Evolutionary conservation across 129 eudicot species (phyloP), one percentile per base, ranked within the genome.

Genomic region (Smallanthus sonchifolius): DNA sequence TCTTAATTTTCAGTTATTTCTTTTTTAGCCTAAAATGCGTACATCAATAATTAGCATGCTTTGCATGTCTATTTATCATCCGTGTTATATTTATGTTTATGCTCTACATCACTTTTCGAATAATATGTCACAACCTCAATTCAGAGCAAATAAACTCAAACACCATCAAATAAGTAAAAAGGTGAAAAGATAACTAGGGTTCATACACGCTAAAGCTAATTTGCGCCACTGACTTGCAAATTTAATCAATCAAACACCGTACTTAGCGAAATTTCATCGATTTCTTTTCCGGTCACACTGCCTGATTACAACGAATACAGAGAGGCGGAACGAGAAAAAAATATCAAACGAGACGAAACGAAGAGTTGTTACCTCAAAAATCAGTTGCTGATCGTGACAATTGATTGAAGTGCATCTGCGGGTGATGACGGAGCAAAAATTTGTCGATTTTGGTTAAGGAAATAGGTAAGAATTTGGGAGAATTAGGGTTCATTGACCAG

Each of bases 401-500:
- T 32, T 47, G 71, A 60, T 77, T 45, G 55, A 69, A 39, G 76
- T 69, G 76, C 81, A 60, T 30, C 65, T 24, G 51, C 17, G 52
- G 51, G 40, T 61, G 7, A 62, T 47, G 15, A 17, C 14, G 71
- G 67, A 35, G 10, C 35, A 43, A 61, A 47, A 74, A 3, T 47
- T 38, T 15, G 10, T 42, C 32, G 75, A 30, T 44, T 59, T 52
- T 76, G 17, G 51, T 66, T 66, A 36, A 36, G 49, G 38, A 65
- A 13, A 65, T 37, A 39, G 30, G 36, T 17, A 44, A 59, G 28
- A 77, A 20, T 44, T 44, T 8, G 60, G 52, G 49, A 43, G 19
- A 69, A 69, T 70, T 61, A 38, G 76, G 71, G 71, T 72, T 78
- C 20, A 67, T 63, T 71, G 39, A 51, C 47, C 39, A 36, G 61